Evolutionary conservation across 2,329 filamentous ascomycete genomes (phyloP), one percentile per base, ranked within the genome.

Genomic region (Colletotrichum navitas): DNA sequence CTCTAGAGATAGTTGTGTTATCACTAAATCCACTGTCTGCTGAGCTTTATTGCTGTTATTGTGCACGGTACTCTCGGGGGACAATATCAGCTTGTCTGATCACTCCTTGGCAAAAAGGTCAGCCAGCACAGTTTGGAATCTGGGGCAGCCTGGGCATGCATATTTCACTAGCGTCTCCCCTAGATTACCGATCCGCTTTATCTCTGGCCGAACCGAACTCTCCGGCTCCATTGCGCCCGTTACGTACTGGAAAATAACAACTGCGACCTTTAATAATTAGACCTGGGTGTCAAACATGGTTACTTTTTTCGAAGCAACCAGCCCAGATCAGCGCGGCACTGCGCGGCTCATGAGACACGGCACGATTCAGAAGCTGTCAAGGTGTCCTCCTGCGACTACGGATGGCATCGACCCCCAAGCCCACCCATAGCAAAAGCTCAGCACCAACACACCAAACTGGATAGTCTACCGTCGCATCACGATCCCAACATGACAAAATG

Each of bases 401-500:
- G 18, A 55, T 67, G 58, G 16, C 47, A 21, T 41, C 39, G 60
- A 51, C 56, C 49, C 18, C 66, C 18, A 52, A 54, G 52, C 60
- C 59, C 36, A 52, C 52, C 24, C 32, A 18, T n/a, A 47, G 58
- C 39, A 47, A 56, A 39, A 56, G 26, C 26, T 39, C 4, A 52
- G 45, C 45, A 41, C 5, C 58, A 56, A 7, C 41, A 24, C 60
- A 21, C 16, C 26, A 21, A 32, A 5, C 14, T 16, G 36, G 24
- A 41, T 36, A 54, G 41, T 45, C 34, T 16, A 26, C 49, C 26
- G 32, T 14, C 12, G 29, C 14, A 4, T 21, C 26, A 36, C 39
- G 32, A 39, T 29, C 12, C 41, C 61, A 32, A 63, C 63, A 67
- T 73, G 71, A 67, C 59, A 67, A 71, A 10, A 73, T 71, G 71